Evolutionary conservation across 75 land plant genomes (phyloP), one percentile per base, ranked within the genome.

Genomic region (Chamaecyparis obtusa): DNA sequence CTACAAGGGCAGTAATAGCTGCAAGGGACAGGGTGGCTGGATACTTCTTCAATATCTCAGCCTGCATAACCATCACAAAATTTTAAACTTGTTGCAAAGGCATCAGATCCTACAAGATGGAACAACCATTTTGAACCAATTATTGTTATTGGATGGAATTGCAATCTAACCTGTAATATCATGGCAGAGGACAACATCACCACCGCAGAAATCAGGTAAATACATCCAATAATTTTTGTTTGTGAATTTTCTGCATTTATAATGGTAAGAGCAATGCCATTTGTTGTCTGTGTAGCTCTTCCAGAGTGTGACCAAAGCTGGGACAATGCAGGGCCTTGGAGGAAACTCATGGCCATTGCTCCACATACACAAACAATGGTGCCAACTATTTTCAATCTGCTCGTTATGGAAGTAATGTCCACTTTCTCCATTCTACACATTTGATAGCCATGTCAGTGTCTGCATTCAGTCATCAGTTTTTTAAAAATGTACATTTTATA

Each of bases 341-440:
- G 33, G 83, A 94, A 77, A 89, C 95, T 91, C 91, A 92, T 94
- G n/a, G 87, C 54, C 21, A 91, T 32, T 8, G 94, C 95, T 27
- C 95, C 95, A 17, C 85, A 57, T n/a, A 94, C 89, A 78, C 95
- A 94, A 44, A 92, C 39, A 1, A 90, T 10, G 19, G 95, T 94
- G 33, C 95, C 95, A 21, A 89, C 24, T 9, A 94, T 88, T 83
- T 94, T 94, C 35, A 86, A 85, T 86, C 77, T 85, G 85, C 90
- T 91, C 82, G 89, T 89, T 35, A 54, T 84, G 69, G 94, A 92
- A 32, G 67, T 85, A 11, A 88, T 16, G 16, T 88, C 57, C 37
- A 94, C 90, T 86, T 89, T 92, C 92, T 94, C 95, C 49, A 92
- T 82, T 64, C 95, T 94, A 86, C 81, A 79, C 30, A 64, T 64